Evolutionary conservation across 2,329 filamentous ascomycete genomes (phyloP), one percentile per base, ranked within the genome.

Genomic region (Penicillium sp.): DNA sequence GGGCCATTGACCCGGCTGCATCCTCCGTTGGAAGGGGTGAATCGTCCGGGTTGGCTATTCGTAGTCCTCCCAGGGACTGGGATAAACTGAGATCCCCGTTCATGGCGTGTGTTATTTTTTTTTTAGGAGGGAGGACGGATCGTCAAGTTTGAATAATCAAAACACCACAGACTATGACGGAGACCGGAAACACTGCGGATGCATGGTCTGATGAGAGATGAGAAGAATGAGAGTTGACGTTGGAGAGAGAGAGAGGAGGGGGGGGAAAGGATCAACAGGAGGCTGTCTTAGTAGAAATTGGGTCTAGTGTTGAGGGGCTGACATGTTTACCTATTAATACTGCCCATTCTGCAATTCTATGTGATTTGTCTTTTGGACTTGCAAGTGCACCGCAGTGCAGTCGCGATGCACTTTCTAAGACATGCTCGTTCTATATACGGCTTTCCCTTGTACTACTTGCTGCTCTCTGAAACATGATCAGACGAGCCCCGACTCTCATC

Each of bases 11-110:
- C 43, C 65, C 67, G 61, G 63, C 60, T 54, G 70, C 61, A 57
- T 71, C 71, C 52, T 75, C 70, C 27, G 71, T 67, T 43, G 70
- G 68, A 51, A 73, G 62, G 57, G 79, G 79, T 57, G 84, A 82
- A 77, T 94, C 86, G 78, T 97, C 92, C 52, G 93, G 93, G 75
- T 97, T 99, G 67, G 94, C 93, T 75, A 99, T 97, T 74, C 93
- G 91, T 75, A 99, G 81, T 68, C 93, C 93, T 70, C 94, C 94
- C 69, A 97, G 83, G 70, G 91, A 91, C 79, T 92, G 90, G 71
- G 92, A 94, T 64, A 97, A 86, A 77, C 90, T 96, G 73, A 96
- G 79, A 80, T 96, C 92, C 76, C 90, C 91, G 79, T 92, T 91
- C 92, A 97, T 97, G 62, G 74, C 71, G 82, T 69, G 62, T 38